Evolutionary conservation across 1,139 yeast genomes (phyloP), one percentile per base, ranked within the genome.

Genomic region (Pichia sp.): DNA sequence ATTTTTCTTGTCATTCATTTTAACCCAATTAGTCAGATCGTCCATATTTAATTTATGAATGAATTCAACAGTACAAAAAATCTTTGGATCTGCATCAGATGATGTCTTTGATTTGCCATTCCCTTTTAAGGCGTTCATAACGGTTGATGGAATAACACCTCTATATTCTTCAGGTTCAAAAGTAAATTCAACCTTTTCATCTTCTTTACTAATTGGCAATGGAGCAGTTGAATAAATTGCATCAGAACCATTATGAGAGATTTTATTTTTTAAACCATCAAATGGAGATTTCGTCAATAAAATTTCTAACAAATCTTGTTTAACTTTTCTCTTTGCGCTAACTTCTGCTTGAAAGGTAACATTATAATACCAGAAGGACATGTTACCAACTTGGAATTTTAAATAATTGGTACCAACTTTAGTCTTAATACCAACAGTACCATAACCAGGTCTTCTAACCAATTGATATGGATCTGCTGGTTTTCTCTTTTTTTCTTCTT

Each of bases 1-100:
- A 11, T 51, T 53, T 10, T 49, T 51, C 7, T 53, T 54, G n/a
- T 57, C 74, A 66, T 33, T 61, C 60, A 45, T 68, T 42, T 66
- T 64, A 11, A 68, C 71, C 29, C 59, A 63, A 40, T 51, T 54
- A 29, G 46, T 49, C 25, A 54, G 48, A 40, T 56, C 56, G 40
- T 54, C 56, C 56, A 58, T 58, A 32, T 51, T 52, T 27, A 56
- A 46, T 34, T 49, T 50, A 30, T 54, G 55, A 30, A 54, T 53
- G 27, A 46, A 53, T 39, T 53, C 57, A 44, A 56, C 60, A 9
- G 56, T 52, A 51, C 58, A 50, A 33, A 34, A 49, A 39, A 54
- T 47, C n/a, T 38, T 39, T 9, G 55, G 55, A 34, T 48, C 48
- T 4, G 30, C 42, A 34, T 41, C 46, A 8, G 45, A n/a, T 7